A percentile compares a stretch with the other conserved stretches of the same genome.
phyloP scores from a whole-genome alignment of 208 protist species.

The Trypanosoma avium region DNA sequence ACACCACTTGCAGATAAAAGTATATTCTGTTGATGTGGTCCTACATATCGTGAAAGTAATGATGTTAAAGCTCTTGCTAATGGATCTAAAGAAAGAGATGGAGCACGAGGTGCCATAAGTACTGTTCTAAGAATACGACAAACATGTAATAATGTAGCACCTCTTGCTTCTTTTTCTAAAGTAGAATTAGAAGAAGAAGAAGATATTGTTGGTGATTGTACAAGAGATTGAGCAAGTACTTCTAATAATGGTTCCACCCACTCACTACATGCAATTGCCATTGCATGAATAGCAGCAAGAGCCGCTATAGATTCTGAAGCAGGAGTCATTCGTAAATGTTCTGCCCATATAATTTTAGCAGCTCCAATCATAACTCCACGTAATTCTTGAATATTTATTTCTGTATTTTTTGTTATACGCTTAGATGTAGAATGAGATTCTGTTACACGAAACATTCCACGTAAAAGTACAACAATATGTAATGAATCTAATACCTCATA shows the following conservation, averaged over 20 bases:
- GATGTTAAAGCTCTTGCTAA: slow-evolving; percentile 47
- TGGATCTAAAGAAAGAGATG: slow-evolving; percentile 57
- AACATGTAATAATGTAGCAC: slow-evolving; percentile 51
- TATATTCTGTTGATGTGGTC: slow-evolving; percentile 76
- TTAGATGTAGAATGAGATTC: neutral
- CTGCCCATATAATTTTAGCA: slow-evolving; percentile 59
- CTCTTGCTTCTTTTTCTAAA: slow-evolving; percentile 22
- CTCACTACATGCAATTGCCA: slow-evolving; percentile 45
- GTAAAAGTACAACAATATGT: slow-evolving; percentile 60
- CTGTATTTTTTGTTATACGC: slow-evolving; percentile 24
- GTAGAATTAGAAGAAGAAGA: neutral
- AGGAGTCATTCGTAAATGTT: slow-evolving; percentile 42
- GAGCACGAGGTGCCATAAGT: slow-evolving; percentile 42
- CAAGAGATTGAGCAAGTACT: slow-evolving; percentile 45
- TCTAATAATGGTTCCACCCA: slow-evolving; percentile 70
- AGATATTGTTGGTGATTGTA: slow-evolving; percentile 22
- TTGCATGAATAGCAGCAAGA: slow-evolving; percentile 51
- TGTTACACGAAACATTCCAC: slow-evolving; percentile 35
- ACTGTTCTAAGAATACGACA: slow-evolving; percentile 49
- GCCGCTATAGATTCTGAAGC: slow-evolving; percentile 44
- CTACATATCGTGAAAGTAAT: slow-evolving; percentile 81
- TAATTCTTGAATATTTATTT: slow-evolving; percentile 43
- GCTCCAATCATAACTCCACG: slow-evolving; percentile 52
- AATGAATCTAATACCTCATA: slow-evolving; percentile 54
- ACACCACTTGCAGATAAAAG: slow-evolving; percentile 65